phyloP scores from a whole-genome alignment of 1,284 basidiomycete genomes.

The Cerrena zonata region DNA sequence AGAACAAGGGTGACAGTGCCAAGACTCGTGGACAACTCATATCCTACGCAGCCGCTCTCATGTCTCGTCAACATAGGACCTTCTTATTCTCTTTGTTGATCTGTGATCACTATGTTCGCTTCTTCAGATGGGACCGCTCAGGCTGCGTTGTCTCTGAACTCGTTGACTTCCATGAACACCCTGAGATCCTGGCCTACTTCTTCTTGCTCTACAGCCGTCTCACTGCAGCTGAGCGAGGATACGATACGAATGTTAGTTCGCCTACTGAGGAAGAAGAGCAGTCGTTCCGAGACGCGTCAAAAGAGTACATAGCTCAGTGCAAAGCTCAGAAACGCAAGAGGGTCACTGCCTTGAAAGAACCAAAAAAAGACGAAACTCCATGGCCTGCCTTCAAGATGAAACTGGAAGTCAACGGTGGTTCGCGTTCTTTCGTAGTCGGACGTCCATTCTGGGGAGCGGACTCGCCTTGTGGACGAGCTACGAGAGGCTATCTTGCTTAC shows the following conservation, averaged over 20 bases:
- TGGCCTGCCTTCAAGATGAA: neutral
- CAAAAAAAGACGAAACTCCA: too few species aligned
- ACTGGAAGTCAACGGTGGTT: neutral
- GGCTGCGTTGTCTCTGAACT: slow-evolving; percentile 6
- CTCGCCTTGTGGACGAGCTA: neutral
- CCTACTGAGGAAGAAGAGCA: too few species aligned
- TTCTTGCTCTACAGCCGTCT: too few species aligned
- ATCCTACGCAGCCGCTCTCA: too few species aligned
- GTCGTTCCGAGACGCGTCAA: too few species aligned
- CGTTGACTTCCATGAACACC: slow-evolving; percentile 2
- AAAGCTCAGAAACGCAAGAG: too few species aligned
- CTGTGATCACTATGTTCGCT: slow-evolving; percentile 1
- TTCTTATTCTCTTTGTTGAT: slow-evolving; percentile 10
- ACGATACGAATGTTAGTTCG: too few species aligned
- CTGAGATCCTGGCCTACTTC: neutral
- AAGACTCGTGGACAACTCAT: too few species aligned
- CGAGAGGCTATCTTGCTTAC: neutral
- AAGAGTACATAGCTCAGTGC: too few species aligned
- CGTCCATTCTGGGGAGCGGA: neutral
- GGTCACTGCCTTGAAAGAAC: too few species aligned
- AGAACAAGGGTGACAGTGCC: too few species aligned
- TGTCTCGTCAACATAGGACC: slow-evolving; percentile 11
- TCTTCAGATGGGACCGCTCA: slow-evolving; percentile 10
- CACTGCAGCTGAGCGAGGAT: too few species aligned
- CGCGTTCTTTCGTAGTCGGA: neutral